Base-by-base conservation (phyloP, 768 basidiomycete genomes). In the Leccinellum rugosiceps region DNA sequence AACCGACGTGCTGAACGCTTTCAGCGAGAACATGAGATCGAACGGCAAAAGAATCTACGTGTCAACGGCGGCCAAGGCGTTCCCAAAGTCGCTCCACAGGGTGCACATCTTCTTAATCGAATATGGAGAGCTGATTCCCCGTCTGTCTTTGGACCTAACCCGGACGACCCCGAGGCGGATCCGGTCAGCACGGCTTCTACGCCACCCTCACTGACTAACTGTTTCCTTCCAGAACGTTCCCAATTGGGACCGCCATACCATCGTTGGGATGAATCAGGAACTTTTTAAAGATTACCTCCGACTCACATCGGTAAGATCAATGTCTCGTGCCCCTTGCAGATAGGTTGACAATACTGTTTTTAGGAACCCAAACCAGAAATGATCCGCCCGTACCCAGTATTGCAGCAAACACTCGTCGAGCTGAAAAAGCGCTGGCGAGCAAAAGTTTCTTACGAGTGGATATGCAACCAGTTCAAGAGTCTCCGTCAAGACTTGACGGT, bases 381-480 rank as follows among this genome's bases (percentile, higher is more conserved):
- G 67, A 96, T 99, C 65, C 87, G 97, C 45, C 97, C 97, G 26
- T 88, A 92, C 63, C 71, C 80, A 53, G 78, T 98, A 34, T 81
- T 99, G 31, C 84, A 90, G 72, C 83, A 88, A 73, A 97, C 97
- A 8, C 81, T 98, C 47, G 73, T 81, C 46, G 87, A 94, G 65
- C 81, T 99, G 50, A 98, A 97, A 75, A 80, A 79, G 53, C 88
- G 88, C 57, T 98, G 96, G 94, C 81, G 85, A 65, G 81, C 88
- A 62, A 91, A 90, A 62, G 67, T 72, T 32, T 73, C 78, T 0
- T 97, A 98, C 68, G 75, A 82, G 56, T 99, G 93, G 87, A 92
- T 98, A 68, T 94, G 96, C 70, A 97, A 90, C 68, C 97, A 99
- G 73, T 93, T 99, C 77, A 98, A 99, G 80, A 94, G 91, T 71